These are phyloP conservation scores for Thelonectria olida DNA, from an alignment of 2,329 filamentous ascomycete genomes.

Conservation along the genomic window DNA sequence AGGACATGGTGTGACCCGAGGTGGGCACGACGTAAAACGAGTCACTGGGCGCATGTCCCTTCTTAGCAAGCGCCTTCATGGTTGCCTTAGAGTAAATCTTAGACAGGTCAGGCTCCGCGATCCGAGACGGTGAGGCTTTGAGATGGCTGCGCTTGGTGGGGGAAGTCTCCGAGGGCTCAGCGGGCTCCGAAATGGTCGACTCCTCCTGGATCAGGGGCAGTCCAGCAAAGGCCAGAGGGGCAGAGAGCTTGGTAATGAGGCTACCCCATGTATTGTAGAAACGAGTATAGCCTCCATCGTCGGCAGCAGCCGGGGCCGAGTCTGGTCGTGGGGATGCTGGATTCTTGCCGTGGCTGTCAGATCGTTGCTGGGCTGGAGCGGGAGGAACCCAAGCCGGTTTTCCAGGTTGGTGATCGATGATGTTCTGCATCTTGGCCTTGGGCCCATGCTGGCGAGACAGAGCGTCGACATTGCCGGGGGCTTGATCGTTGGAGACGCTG, in stretches of 20 bases:
- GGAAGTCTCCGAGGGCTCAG: constrained; percentile 50
- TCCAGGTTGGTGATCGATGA: constrained; percentile 61
- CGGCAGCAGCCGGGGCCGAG: constrained; percentile 33
- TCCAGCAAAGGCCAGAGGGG: constrained; percentile 91
- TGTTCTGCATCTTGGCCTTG: constrained; percentile 63
- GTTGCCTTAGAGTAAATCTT: constrained; percentile 88
- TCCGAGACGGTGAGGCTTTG: constrained; percentile 43
- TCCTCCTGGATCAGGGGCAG: constrained; percentile 76
- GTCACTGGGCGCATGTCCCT: constrained; percentile 70
- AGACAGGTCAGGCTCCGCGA: constrained; percentile 72
- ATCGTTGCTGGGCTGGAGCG: constrained; percentile 34
- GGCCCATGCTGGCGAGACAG: constrained; percentile 61
- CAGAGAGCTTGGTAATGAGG: constrained; percentile 87
- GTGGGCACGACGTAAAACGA: constrained; percentile 97
- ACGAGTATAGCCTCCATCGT: constrained; percentile 83
- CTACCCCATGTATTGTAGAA: constrained; percentile 95
- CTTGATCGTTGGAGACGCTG: constrained; percentile 77
- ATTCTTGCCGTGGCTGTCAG: constrained; percentile 38
- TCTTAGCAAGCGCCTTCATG: constrained; percentile 78
- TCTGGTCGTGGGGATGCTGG: constrained; percentile 40
- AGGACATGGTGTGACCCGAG: constrained; percentile 90
- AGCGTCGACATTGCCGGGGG: constrained; percentile 74
- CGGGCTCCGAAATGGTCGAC: constrained; percentile 41
- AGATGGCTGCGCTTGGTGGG: constrained; percentile 49
- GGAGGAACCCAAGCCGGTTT: constrained; percentile 65